Conservation (phyloP, 805 yeast genomes). For the Wickerhamomyces pijperi region DNA sequence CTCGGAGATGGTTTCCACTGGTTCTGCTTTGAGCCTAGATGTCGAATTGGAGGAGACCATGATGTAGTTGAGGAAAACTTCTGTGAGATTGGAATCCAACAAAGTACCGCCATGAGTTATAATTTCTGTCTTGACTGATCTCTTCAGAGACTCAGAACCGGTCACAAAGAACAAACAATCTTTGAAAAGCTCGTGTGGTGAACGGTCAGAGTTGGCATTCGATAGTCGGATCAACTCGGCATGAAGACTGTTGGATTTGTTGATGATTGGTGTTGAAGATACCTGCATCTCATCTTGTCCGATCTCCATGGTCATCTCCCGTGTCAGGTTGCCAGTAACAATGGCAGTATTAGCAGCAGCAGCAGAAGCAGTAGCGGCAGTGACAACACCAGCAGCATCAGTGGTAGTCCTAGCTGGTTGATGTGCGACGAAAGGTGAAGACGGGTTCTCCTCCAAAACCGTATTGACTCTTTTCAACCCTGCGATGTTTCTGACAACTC, state of each 20-base stretch:
- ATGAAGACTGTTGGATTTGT: not conserved
- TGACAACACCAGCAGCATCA: too few relatives aligned
- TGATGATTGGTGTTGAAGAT: constrained; percentile 3
- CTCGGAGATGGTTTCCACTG: constrained; percentile 24
- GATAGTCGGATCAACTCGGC: not conserved
- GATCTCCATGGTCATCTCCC: not conserved
- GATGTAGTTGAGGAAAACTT: not conserved
- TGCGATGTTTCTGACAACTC: constrained; percentile 13
- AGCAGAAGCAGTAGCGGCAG: too few relatives aligned
- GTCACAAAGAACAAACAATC: constrained; percentile 30
- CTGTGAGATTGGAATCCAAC: not conserved
- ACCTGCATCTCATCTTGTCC: constrained; percentile 6
- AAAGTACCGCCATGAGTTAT: constrained; percentile 32
- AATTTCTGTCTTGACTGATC: constrained; percentile 23
- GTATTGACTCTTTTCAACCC: not conserved
- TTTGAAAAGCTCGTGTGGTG: constrained; percentile 16
- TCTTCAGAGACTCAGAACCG: constrained; percentile 21
- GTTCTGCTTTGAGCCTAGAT: constrained; percentile 3
- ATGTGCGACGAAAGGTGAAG: too few relatives aligned
- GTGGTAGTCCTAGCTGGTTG: too few relatives aligned
- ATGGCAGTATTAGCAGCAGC: too few relatives aligned
- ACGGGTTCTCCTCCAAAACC: too few relatives aligned
- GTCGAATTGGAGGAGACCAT: not conserved
- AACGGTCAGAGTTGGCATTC: too few relatives aligned
- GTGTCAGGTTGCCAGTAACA: too few relatives aligned